phyloP scores from a whole-genome alignment of 495 filamentous ascomycete genomes.

The Hamigera avellanea region DNA sequence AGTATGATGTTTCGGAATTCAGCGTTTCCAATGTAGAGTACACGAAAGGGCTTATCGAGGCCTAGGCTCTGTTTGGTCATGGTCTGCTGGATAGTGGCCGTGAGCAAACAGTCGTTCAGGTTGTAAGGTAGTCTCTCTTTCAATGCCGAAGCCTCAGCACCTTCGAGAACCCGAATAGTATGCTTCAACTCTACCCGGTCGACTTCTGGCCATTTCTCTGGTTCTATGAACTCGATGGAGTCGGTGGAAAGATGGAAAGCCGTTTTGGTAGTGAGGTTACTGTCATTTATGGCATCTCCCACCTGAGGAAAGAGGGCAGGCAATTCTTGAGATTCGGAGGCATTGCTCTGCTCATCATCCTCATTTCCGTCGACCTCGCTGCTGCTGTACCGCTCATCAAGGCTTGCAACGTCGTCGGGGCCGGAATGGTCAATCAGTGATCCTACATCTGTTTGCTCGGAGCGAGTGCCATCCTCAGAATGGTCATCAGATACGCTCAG shows the following conservation, averaged over 20 bases:
- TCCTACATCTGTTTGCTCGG: slow-evolving; percentile 33
- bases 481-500: slow-evolving; percentile 33
- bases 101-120: slow-evolving; percentile 21
- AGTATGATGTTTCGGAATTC: slow-evolving; percentile 56
- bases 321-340: slow-evolving; percentile 30
- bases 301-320: slow-evolving; percentile 26
- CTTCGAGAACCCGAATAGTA: slow-evolving; percentile 46
- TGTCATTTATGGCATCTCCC: slow-evolving; percentile 28
- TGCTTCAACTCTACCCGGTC: slow-evolving; percentile 51
- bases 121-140: slow-evolving; percentile 23
- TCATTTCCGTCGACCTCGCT: slow-evolving; percentile 23
- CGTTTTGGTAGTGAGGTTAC: slow-evolving; percentile 30
- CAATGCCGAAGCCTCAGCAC: slow-evolving; percentile 37
- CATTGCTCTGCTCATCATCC: slow-evolving; percentile 14
- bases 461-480: slow-evolving; percentile 34
- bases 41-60: slow-evolving; percentile 52
- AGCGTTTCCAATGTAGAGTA: slow-evolving; percentile 56
- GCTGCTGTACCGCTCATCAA: slow-evolving; percentile 30
- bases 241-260: slow-evolving; percentile 22
- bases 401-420: slow-evolving; percentile 36
- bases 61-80: slow-evolving; percentile 55
- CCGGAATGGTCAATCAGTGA: slow-evolving; percentile 33
- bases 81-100: slow-evolving; percentile 55
- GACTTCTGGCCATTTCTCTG: slow-evolving; percentile 35
- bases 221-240: slow-evolving; percentile 52